These are phyloP conservation scores for Trichoderma gracile DNA, from an alignment of 2,329 filamentous ascomycete species.

Conservation along the genomic window DNA sequence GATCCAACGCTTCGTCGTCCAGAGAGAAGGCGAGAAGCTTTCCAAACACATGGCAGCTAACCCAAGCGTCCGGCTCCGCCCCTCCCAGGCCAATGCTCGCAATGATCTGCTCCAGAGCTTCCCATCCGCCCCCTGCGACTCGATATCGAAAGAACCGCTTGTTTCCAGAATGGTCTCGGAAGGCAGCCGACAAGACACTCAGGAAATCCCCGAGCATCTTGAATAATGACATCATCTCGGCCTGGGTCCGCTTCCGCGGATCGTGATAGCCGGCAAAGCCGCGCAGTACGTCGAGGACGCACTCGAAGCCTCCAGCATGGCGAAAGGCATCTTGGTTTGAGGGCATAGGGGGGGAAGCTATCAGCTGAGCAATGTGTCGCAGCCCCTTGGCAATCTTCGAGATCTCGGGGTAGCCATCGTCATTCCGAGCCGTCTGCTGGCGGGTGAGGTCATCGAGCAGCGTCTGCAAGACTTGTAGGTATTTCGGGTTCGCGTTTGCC, in stretches of 20 bases:
- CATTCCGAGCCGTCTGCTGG: constrained; percentile 37
- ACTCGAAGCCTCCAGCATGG: constrained; percentile 75
- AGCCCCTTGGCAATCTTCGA: constrained; percentile 55
- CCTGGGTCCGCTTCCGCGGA: constrained; percentile 58
- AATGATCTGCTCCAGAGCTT: constrained; percentile 71
- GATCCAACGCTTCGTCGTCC: constrained; percentile 72
- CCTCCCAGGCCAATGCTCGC: constrained; percentile 65
- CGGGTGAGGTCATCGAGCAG: constrained; percentile 52
- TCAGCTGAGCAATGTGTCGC: constrained; percentile 65
- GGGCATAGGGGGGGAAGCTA: constrained; percentile 51
- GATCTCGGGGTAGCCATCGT: constrained; percentile 51
- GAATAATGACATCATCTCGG: constrained; percentile 67
- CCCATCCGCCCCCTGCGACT: constrained; percentile 77
- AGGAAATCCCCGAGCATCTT: constrained; percentile 70
- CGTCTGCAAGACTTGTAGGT: constrained; percentile 58
- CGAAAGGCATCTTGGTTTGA: constrained; percentile 78
- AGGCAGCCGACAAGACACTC: constrained; percentile 70
- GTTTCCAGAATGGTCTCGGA: constrained; percentile 82
- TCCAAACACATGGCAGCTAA: constrained; percentile 74
- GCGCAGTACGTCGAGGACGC: constrained; percentile 67
- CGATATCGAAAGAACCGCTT: constrained; percentile 79
- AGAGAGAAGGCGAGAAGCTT: constrained; percentile 78
- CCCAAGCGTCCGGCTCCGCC: constrained; percentile 67
- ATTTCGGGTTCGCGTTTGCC: constrained; percentile 54
- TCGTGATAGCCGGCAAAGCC: constrained; percentile 76